Percentiles rank a stretch among this genome's conserved stretches.
phyloP scores from a whole-genome alignment of 176 grass and related monocot species.

The Lolium rigidum region DNA sequence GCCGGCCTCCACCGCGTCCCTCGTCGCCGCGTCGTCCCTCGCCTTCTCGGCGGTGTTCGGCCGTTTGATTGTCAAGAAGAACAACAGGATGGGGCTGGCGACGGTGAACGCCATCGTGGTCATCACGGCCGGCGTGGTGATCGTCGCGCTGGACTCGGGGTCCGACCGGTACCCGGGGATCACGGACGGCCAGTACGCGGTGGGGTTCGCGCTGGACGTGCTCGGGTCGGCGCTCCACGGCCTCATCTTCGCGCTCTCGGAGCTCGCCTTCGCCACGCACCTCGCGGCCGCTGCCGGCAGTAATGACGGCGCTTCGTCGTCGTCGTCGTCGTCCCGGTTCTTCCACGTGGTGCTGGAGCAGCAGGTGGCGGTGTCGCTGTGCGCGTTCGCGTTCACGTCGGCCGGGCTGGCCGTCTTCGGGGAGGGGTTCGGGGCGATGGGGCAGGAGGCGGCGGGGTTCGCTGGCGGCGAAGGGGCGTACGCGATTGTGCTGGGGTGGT shows the following conservation, averaged over 20 bases:
- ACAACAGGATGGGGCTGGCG: conserved; percentile 63
- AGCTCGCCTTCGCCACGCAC: conserved; percentile 61
- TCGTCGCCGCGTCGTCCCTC: conserved; percentile 81
- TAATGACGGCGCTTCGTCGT: too few species aligned
- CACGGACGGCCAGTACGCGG: conserved; percentile 60
- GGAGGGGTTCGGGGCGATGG: conserved; percentile 63
- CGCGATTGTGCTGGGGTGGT: conserved; percentile 67
- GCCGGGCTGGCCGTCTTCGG: conserved; percentile 50
- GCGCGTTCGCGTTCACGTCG: conserved; percentile 82
- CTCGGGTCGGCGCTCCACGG: conserved; percentile 85
- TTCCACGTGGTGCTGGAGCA: conserved; percentile 96
- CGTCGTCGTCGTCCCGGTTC: conserved; percentile 36
- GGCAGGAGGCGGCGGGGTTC: conserved; percentile 46
- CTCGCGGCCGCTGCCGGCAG: not conserved
- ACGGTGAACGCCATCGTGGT: conserved; percentile 76
- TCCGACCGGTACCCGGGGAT: conserved; percentile 74
- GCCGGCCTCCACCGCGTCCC: conserved; percentile 86
- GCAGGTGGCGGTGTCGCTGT: conserved; percentile 79
- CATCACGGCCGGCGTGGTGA: conserved; percentile 65
- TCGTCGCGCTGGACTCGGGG: conserved; percentile 76
- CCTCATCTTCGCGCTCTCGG: conserved; percentile 91
- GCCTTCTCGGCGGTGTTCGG: conserved; percentile 81
- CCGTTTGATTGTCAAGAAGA: conserved; percentile 69
- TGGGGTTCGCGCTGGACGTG: conserved; percentile 72
- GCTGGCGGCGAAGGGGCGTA: conserved; percentile 29